phyloP scores from a whole-genome alignment of 345 rosid genomes.

The Orychophragmus violaceus region DNA sequence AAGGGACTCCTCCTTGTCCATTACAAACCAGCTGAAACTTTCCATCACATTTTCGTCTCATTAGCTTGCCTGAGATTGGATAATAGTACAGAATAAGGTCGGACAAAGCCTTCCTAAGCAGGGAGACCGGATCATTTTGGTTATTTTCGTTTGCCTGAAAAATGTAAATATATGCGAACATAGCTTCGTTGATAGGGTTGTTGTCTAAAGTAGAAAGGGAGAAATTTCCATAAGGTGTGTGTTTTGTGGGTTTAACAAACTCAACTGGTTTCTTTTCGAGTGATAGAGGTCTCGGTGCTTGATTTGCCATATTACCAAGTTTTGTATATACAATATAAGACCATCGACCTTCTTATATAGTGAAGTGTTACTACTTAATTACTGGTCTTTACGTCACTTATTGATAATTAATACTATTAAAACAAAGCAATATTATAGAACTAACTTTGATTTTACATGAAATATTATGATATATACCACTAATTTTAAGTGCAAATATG shows the following conservation, averaged over 20 bases:
- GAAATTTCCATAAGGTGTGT: slow-evolving; percentile 28
- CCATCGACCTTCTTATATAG: not conserved
- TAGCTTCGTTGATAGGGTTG: slow-evolving; percentile 19
- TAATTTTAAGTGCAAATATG: too few relatives aligned
- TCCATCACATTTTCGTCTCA: slow-evolving; percentile 22
- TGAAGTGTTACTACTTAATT: too few relatives aligned
- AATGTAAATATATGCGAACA: slow-evolving; percentile 30
- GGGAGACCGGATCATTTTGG: not conserved
- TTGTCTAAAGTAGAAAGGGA: slow-evolving; percentile 39
- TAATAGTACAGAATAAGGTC: slow-evolving; percentile 39
- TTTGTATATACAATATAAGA: not conserved
- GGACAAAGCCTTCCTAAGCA: slow-evolving; percentile 42
- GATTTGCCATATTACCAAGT: not conserved
- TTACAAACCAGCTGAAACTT: slow-evolving; percentile 28
- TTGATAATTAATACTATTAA: too few relatives aligned
- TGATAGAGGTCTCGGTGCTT: not conserved
- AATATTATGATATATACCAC: too few relatives aligned
- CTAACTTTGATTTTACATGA: too few relatives aligned
- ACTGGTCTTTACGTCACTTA: too few relatives aligned
- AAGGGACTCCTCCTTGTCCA: not conserved
- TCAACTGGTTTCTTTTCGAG: not conserved
- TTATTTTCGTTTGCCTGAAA: slow-evolving; percentile 22
- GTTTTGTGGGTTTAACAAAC: slow-evolving; percentile 37
- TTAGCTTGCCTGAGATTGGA: slow-evolving; percentile 46
- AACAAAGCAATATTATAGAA: too few relatives aligned